Evolutionary conservation across 805 yeast genomes (phyloP), one percentile per base, ranked within the genome.

Genomic region (Metschnikowia arizonensis): DNA sequence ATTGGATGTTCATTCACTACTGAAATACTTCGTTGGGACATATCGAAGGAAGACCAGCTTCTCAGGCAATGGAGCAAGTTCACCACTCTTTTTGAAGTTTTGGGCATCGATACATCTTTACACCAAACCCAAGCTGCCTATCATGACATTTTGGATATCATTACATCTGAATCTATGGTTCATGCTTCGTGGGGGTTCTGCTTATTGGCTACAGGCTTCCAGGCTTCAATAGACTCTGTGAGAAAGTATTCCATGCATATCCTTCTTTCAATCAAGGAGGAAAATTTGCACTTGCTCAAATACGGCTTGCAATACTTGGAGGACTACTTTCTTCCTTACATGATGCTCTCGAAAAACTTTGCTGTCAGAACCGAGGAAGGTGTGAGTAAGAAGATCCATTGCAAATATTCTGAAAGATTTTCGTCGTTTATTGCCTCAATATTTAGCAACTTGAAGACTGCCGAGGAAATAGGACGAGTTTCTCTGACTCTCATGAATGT

Each of bases 71-170:
- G 97, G 97, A 73, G 78, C 34, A 74, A 86, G 47, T 89, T 73
- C 56, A 71, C 80, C 23, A 86, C 96, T 0, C 64, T 89, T 11
- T 84, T 79, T 55, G 96, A 89, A 57, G 85, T 89, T 38, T 65
- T 87, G 23, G 93, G 88, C 1, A 74, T 89, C 32, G 97, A 89
- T 60, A 81, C 96, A 0, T 85, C 96, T 0, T 65, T 87, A 55
- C 89, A 90, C 55, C 97, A 90, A 62, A 81, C 90, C 0, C 82
- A 82, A 53, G 96, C 88, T 10, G 91, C 93, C 0, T 63, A 76
- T 1, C 65, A 65, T 6, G 95, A 87, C 54, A 77, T 89, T 35
- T 59, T 79, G 1, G 65, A 65, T 1, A 60, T 86, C 11, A 69
- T 87, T 19, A 64, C 73, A 0, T 73, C 77, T 2, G 50, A 61